A percentile compares a stretch with the other conserved stretches of the same genome.
These are phyloP conservation scores for Paramecium biaurelia DNA, from an alignment of 73 alveolate genomes.

Conservation along the genomic window DNA sequence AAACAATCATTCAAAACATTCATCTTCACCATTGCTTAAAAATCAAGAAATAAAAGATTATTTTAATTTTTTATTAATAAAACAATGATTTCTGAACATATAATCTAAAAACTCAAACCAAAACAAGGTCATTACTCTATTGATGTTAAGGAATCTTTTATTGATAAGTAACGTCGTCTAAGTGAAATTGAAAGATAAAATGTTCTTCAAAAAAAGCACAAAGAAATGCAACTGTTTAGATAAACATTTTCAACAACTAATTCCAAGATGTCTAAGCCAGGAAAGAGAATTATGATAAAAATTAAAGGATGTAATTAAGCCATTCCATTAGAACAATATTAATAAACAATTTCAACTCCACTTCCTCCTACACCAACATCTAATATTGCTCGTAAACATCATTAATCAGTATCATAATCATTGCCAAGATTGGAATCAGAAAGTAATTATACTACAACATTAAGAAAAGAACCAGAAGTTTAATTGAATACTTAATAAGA, in stretches of 20 bases:
- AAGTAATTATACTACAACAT: background rate
- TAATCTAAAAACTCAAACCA: background rate
- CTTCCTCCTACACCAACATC: background rate
- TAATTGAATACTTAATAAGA: background rate
- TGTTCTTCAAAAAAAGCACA: background rate
- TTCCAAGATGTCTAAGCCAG: background rate
- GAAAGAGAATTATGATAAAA: background rate
- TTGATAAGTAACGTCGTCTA: background rate
- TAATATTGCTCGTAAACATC: background rate
- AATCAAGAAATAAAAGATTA: background rate
- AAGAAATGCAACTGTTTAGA: slow-evolving; percentile 1
- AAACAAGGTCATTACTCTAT: background rate
- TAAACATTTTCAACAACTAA: background rate
- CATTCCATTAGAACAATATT: background rate
- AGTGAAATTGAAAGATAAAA: background rate
- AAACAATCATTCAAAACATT: slow-evolving; percentile 93
- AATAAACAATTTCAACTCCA: background rate
- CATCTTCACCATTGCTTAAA: slow-evolving; percentile 87
- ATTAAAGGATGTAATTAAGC: background rate
- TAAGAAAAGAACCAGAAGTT: background rate
- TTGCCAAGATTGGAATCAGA: background rate
- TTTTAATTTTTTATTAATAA: background rate
- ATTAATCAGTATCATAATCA: background rate
- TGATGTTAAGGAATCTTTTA: background rate
- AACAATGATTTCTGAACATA: background rate